phyloP scores from a whole-genome alignment of 2,329 filamentous ascomycete species.

The Aspergillus fumigatiaffinis region DNA sequence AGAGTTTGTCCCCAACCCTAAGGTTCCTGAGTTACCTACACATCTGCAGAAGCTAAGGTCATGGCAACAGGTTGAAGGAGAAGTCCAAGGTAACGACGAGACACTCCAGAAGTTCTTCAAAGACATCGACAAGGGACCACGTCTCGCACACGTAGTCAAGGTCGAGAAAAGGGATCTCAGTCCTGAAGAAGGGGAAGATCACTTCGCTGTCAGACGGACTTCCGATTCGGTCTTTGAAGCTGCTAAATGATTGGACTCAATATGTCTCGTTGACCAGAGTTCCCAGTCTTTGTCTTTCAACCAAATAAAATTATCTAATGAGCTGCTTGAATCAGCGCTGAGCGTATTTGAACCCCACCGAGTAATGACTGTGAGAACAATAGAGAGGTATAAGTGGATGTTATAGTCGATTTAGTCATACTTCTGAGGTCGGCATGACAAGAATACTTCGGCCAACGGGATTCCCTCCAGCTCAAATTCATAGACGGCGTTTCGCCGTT shows the following conservation, averaged over 20 bases:
- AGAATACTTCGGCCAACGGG: background rate
- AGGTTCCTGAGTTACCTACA: background rate
- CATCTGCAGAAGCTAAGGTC: background rate
- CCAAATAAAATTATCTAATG: background rate
- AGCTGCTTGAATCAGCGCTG: background rate
- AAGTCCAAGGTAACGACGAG: constrained; percentile 72
- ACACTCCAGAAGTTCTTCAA: constrained; percentile 66
- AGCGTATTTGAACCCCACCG: background rate
- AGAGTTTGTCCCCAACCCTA: constrained; percentile 29
- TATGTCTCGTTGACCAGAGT: background rate
- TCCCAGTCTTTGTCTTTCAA: background rate
- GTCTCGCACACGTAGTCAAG: constrained; percentile 66
- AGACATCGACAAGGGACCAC: constrained; percentile 71
- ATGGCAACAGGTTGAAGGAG: constrained; percentile 69
- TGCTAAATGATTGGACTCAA: constrained; percentile 1
- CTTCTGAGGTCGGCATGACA: background rate
- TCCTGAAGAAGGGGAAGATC: constrained; percentile 61
- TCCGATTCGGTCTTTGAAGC: constrained; percentile 24
- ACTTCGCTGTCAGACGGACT: constrained; percentile 53
- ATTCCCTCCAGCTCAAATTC: background rate
- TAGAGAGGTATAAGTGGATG: background rate
- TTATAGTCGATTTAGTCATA: background rate
- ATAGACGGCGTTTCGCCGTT: no score
- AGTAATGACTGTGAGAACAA: background rate
- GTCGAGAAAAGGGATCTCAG: constrained; percentile 67